phyloP scores from a whole-genome alignment of 306 rosid species.

The Medicago ruthenica region DNA sequence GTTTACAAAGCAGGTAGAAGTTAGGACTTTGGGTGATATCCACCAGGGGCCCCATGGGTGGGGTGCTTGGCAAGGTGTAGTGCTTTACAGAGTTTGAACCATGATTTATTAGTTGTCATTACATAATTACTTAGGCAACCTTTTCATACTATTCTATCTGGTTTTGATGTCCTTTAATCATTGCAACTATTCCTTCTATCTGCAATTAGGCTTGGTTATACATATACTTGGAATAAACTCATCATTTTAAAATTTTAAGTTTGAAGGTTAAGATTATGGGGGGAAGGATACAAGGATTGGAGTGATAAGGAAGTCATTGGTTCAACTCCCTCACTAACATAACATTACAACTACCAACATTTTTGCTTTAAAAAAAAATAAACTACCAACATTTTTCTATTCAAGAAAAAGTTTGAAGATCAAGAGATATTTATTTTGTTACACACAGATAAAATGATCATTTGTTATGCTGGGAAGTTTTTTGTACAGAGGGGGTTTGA shows the following conservation, averaged over 20 bases:
- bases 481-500: constrained; percentile 16
- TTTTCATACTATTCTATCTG: constrained; percentile 2
- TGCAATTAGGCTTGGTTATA: constrained; percentile 9
- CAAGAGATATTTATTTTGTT: constrained; percentile 16
- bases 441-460: constrained; percentile 5
- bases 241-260: not conserved
- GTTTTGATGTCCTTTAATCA: constrained; percentile 27
- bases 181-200: constrained; percentile 17
- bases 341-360: not conserved
- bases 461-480: constrained; percentile 2
- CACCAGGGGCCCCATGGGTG: not conserved
- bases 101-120: constrained; percentile 15
- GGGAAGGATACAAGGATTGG: not conserved
- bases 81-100: not conserved
- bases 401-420: not conserved
- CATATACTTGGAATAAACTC: constrained; percentile 15
- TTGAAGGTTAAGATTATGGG: constrained; percentile 3
- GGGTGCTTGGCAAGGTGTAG: not conserved
- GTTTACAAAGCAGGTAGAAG: not conserved
- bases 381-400: not conserved
- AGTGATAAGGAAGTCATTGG: not conserved
- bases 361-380: not conserved
- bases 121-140: not conserved
- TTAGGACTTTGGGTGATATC: constrained; percentile 5
- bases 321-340: not conserved